Base-by-base conservation (phyloP, 2,329 filamentous ascomycete species). In the Lasiodiplodia sp. region DNA sequence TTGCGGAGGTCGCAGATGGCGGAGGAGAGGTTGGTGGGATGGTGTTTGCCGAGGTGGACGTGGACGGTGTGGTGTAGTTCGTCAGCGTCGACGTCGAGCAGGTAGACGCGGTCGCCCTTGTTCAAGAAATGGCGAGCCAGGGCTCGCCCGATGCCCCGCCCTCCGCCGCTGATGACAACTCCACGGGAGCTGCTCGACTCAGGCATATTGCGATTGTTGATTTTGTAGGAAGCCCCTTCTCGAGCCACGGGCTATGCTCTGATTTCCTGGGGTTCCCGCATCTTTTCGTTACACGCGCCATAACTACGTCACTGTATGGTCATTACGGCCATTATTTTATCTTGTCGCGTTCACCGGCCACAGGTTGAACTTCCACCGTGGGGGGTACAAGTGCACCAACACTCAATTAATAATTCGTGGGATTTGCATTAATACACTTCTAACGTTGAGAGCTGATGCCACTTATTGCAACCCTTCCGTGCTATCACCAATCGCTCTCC, bases 61-160 rank as follows among this genome's bases (percentile, higher is more conserved):
- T 74, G 73, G 38, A 71, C 34, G 37, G 64, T 51, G 64, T 67
- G 53, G 64, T 56, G 25, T 10, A 67, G 53, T 68, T 82, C 76
- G 52, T 80, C 76, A 63, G 74, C 75, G 70, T 70, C 57, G 77
- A 66, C 76, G 71, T 66, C 75, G 70, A 77, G 79, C 67, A 78
- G 81, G 77, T 73, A 82, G 72, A 78, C 78, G 71, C 72, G 78
- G 78, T 75, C 79, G 71, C 79, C 83, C 68, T 57, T 75, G 71
- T 72, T 76, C 71, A 82, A 80, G 69, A 84, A 82, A 37, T 23
- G 40, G 28, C 83, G 80, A n/a, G 79, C 79, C 40, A 85, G 72
- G 37, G 78, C 80, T 63, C 84, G 78, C 16, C 84, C 83, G 69
- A 86, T 85, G n/a, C 83, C 84, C 53, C 79, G 79, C 5, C 81